A percentile compares a stretch with the other conserved stretches of the same genome.
Conservation (phyloP, 1,284 basidiomycete species). For the Ceratobasidium sp. region DNA sequence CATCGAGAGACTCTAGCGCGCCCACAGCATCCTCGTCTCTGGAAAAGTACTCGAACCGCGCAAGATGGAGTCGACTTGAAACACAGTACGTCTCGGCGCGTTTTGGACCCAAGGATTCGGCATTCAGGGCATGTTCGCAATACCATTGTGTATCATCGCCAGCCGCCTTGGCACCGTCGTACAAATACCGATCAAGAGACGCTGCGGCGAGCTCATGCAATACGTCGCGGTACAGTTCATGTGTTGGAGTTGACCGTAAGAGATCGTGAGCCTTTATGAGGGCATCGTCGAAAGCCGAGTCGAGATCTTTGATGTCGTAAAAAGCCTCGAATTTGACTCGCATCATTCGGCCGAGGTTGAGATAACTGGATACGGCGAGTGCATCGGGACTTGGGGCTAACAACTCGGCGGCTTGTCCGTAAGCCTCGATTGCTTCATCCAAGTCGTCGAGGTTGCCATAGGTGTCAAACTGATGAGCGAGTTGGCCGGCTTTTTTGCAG, state of each 20-base stretch:
- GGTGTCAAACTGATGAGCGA: slow-evolving; percentile 1
- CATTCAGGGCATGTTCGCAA: slow-evolving; percentile 7
- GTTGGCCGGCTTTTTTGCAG: neutral
- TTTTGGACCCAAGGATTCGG: neutral
- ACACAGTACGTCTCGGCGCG: neutral
- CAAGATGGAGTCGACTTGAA: slow-evolving; percentile 14
- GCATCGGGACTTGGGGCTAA: neutral
- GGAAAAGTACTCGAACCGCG: slow-evolving; percentile 15
- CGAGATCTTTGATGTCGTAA: slow-evolving; percentile 17
- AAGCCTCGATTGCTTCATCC: slow-evolving; percentile 19
- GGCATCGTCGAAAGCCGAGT: slow-evolving; percentile 15
- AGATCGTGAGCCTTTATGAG: slow-evolving; percentile 11
- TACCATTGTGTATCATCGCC: neutral
- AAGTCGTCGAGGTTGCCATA: slow-evolving; percentile 24
- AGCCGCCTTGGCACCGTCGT: slow-evolving; percentile 6
- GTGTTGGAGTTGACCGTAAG: neutral
- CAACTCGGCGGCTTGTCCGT: slow-evolving; percentile 6
- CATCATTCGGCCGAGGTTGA: slow-evolving; percentile 24
- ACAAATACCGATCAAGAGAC: slow-evolving; percentile 18
- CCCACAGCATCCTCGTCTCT: neutral
- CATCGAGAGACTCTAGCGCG: slow-evolving; percentile 8
- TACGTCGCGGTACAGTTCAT: slow-evolving; percentile 8
- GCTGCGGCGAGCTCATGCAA: slow-evolving; percentile 11
- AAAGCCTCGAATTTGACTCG: slow-evolving; percentile 31
- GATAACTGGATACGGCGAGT: slow-evolving; percentile 11